Percentiles rank a stretch among this genome's conserved stretches.
Evolutionary conservation across 352 stramenopile species (phyloP).

Genomic region (Albugo laibachii): DNA sequence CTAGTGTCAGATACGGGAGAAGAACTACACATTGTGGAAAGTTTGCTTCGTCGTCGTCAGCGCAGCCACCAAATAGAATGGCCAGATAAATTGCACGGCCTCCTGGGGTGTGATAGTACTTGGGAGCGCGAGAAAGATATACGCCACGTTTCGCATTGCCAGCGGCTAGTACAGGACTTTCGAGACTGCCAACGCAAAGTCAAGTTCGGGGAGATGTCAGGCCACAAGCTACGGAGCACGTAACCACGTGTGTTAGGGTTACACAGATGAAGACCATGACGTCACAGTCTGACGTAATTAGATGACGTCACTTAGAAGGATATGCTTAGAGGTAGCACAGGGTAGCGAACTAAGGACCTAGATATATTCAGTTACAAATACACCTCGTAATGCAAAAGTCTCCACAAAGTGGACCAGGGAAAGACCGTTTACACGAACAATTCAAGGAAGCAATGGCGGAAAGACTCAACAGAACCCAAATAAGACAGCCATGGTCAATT

Average conservation of each 20-base stretch:
- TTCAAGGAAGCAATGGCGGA: background rate
- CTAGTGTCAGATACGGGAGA: background rate
- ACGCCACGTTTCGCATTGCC: constrained; percentile 1
- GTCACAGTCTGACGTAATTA: no score
- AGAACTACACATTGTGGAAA: constrained; percentile 1
- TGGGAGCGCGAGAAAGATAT: constrained; percentile 4
- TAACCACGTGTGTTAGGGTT: no score
- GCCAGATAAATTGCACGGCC: constrained; percentile 2
- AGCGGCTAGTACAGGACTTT: no score
- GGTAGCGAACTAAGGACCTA: no score
- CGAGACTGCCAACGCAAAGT: constrained; percentile 1
- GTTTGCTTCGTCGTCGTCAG: constrained; percentile 1
- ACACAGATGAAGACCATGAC: no score
- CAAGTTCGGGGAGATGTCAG: background rate
- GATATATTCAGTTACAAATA: no score
- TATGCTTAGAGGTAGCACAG: no score
- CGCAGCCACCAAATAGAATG: constrained; percentile 6
- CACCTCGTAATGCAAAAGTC: no score
- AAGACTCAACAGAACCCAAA: background rate
- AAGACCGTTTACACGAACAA: background rate
- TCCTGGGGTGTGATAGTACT: background rate
- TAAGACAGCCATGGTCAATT: background rate
- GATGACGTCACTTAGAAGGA: no score
- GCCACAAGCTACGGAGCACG: no score
- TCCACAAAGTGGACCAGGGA: background rate